Evolutionary conservation across 805 yeast species (phyloP).

Genomic region (Wickerhamiella lipophila): DNA sequence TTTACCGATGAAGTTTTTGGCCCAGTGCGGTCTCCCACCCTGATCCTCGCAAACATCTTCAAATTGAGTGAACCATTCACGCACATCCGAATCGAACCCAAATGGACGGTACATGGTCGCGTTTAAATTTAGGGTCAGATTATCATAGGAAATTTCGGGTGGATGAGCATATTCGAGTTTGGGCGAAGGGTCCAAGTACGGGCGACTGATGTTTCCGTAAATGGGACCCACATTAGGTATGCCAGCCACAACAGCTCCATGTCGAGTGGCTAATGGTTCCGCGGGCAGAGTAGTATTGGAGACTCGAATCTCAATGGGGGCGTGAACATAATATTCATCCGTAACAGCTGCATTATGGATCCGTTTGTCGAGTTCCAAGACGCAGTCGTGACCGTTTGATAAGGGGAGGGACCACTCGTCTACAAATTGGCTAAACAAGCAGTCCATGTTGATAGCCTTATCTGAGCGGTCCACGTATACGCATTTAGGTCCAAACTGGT

Average conservation of each 20-base stretch:
- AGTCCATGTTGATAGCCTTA: slow-evolving; percentile 88
- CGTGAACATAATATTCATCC: slow-evolving; percentile 70
- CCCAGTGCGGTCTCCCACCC: slow-evolving; percentile 97
- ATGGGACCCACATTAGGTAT: slow-evolving; percentile 45
- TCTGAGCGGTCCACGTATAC: slow-evolving; percentile 67
- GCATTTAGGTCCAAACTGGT: slow-evolving; percentile 60
- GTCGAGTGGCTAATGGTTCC: background rate
- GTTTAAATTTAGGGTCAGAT: slow-evolving; percentile 73
- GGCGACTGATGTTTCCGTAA: slow-evolving; percentile 71
- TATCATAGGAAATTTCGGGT: slow-evolving; percentile 50
- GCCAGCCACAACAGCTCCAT: slow-evolving; percentile 10
- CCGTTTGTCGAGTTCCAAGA: slow-evolving; percentile 35
- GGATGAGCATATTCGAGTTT: slow-evolving; percentile 38
- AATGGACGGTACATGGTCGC: slow-evolving; percentile 98
- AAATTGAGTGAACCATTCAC: slow-evolving; percentile 68
- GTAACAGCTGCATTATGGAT: slow-evolving; percentile 33
- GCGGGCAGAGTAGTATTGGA: slow-evolving; percentile 49
- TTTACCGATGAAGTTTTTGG: slow-evolving; percentile 74
- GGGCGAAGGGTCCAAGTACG: slow-evolving; percentile 74
- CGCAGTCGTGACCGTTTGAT: slow-evolving; percentile 57
- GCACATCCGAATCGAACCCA: slow-evolving; percentile 52
- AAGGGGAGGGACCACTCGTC: slow-evolving; percentile 97
- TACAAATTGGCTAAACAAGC: slow-evolving; percentile 84
- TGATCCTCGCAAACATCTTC: slow-evolving; percentile 65
- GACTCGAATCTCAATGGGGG: slow-evolving; percentile 90